Evolutionary conservation across 108 stramenopile genomes (phyloP).

Genomic region (Nannochloropsis salina): DNA sequence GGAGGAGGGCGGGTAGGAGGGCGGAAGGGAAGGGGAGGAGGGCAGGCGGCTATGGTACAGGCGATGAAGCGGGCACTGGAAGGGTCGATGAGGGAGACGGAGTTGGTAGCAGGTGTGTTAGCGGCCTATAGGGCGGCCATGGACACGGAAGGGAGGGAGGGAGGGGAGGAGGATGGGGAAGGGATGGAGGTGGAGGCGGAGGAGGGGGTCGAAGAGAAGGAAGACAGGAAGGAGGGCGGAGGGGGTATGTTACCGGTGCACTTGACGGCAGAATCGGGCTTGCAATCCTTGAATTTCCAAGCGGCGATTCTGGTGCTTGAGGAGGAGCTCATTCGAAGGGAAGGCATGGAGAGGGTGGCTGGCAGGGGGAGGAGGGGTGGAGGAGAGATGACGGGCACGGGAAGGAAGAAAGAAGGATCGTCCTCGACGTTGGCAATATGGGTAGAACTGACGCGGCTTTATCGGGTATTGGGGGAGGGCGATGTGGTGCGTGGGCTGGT

Average conservation of each 20-base stretch:
- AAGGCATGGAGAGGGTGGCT: not conserved
- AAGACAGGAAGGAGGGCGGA: not conserved
- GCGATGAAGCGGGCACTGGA: not conserved
- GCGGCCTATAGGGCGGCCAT: not conserved
- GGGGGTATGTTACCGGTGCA: not conserved
- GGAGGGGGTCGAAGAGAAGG: not conserved
- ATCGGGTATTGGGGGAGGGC: conserved; percentile 46
- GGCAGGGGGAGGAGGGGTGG: not conserved
- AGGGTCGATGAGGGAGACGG: not conserved
- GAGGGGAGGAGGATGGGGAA: not conserved
- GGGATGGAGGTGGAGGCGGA: not conserved
- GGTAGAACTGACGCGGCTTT: conserved; percentile 52
- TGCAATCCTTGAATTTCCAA: conserved; percentile 13
- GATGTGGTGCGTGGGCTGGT: conserved; percentile 47
- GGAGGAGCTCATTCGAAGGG: conserved; percentile 15
- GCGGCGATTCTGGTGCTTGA: conserved; percentile 31
- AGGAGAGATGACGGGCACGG: not conserved
- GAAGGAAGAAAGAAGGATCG: not conserved
- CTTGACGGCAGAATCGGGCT: not conserved
- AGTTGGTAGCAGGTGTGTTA: not conserved
- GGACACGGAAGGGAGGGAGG: not conserved
- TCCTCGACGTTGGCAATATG: conserved; percentile 22
- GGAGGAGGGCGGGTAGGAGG: not conserved
- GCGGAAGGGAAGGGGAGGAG: conserved; percentile 6
- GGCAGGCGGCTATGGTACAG: not conserved